A percentile compares a stretch with the other conserved stretches of the same genome.
Evolutionary conservation across 495 filamentous ascomycete genomes (phyloP).

Genomic region (Daldinia decipiens): DNA sequence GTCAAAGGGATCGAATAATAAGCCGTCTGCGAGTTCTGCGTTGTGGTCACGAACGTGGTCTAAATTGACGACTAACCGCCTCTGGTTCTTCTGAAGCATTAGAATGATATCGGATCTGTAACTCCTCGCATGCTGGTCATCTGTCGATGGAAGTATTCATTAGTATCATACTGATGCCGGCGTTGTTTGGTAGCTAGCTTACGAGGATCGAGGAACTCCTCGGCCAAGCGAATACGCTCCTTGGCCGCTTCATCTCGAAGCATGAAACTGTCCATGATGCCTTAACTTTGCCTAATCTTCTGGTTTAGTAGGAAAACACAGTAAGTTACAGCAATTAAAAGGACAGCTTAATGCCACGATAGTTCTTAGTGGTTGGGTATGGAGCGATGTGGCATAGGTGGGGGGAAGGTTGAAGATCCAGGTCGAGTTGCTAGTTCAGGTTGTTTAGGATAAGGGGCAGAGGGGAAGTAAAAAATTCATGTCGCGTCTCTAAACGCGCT

Average conservation of each 20-base stretch:
- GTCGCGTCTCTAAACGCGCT: conserved; percentile 44
- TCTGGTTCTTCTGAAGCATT: conserved; percentile 89
- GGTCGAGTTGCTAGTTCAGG: conserved; percentile 2
- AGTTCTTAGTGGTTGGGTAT: neutral
- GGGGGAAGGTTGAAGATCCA: conserved; percentile 6
- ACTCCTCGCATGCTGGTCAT: conserved; percentile 70
- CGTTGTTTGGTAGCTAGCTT: conserved; percentile 46
- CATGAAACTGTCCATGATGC: conserved; percentile 74
- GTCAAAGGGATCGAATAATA: conserved; percentile 88
- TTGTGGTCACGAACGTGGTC: conserved; percentile 95
- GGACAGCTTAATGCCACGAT: neutral
- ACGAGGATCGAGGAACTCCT: conserved; percentile 90
- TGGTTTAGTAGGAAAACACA: neutral
- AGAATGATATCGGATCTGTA: conserved; percentile 88
- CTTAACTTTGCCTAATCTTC: conserved; percentile 4
- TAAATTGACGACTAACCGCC: conserved; percentile 84
- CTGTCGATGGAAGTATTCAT: conserved; percentile 48
- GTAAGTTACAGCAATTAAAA: conserved; percentile 4
- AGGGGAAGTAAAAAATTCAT: conserved; percentile 36
- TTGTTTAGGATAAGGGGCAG: conserved; percentile 29
- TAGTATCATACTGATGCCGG: neutral
- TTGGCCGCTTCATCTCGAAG: conserved; percentile 84
- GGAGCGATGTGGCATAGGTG: conserved; percentile 10
- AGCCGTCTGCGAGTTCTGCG: conserved; percentile 85
- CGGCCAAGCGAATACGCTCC: conserved; percentile 81